A percentile compares a stretch with the other conserved stretches of the same genome.
phyloP scores from a whole-genome alignment of 495 filamentous ascomycete genomes.

The Talaromyces borbonicus region DNA sequence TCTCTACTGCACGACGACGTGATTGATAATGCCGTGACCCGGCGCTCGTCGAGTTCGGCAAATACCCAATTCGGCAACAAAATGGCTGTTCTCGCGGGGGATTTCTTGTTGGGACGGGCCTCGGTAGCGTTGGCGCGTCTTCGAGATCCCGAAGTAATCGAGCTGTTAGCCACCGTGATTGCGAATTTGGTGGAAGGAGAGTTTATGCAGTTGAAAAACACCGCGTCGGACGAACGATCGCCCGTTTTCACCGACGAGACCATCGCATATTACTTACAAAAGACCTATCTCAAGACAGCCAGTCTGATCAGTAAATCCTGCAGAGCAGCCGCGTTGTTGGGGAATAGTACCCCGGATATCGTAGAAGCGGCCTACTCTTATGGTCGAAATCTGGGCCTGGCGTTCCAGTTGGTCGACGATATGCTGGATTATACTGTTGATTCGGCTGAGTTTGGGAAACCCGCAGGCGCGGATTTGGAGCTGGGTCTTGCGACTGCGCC shows the following conservation, averaged over 20 bases:
- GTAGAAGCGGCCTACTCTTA: slow-evolving; percentile 88
- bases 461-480: slow-evolving; percentile 87
- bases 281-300: slow-evolving; percentile 96
- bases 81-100: slow-evolving; percentile 93
- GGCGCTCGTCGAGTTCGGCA: slow-evolving; percentile 74
- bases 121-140: slow-evolving; percentile 88
- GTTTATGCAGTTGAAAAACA: slow-evolving; percentile 99
- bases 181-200: slow-evolving; percentile 96
- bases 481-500: slow-evolving; percentile 94
- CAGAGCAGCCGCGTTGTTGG: slow-evolving; percentile 78
- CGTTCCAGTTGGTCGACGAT: slow-evolving; percentile 97
- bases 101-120: slow-evolving; percentile 86
- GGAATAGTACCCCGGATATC: slow-evolving; percentile 62
- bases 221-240: slow-evolving; percentile 70
- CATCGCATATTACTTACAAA: slow-evolving; percentile 91
- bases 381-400: slow-evolving; percentile 83
- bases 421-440: slow-evolving; percentile 93
- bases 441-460: slow-evolving; percentile 80
- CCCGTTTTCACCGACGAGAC: slow-evolving; percentile 79
- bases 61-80: slow-evolving; percentile 96
- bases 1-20: slow-evolving; percentile 97
- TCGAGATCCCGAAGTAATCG: slow-evolving; percentile 85
- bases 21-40: slow-evolving; percentile 79
- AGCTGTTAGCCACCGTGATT: slow-evolving; percentile 90
- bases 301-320: slow-evolving; percentile 94